phyloP scores from a whole-genome alignment of 495 filamentous ascomycete genomes.

The Paragyromitra xinjiangensis region DNA sequence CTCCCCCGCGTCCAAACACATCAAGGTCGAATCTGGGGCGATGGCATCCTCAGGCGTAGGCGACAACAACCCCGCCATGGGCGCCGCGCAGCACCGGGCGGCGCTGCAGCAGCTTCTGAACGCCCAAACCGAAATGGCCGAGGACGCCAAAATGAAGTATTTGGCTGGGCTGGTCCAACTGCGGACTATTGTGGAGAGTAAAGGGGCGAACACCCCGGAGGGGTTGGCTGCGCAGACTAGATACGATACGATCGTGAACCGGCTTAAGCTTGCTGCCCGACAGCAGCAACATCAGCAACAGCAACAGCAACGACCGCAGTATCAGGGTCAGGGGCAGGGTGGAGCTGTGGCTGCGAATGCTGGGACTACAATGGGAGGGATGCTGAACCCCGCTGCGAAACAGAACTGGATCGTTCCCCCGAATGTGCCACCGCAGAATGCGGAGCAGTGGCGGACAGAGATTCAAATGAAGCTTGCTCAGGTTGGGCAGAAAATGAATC shows the following conservation, averaged over 20 bases:
- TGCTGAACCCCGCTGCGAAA: slow-evolving; percentile 20
- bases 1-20: slow-evolving; percentile 45
- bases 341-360: slow-evolving; percentile 25
- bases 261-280: slow-evolving; percentile 68
- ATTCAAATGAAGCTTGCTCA: slow-evolving; percentile 49
- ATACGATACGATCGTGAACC: slow-evolving; percentile 71
- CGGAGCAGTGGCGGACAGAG: slow-evolving; percentile 51
- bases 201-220: slow-evolving; percentile 65
- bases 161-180: slow-evolving; percentile 69
- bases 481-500: slow-evolving; percentile 52
- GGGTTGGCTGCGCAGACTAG: slow-evolving; percentile 71
- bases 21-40: slow-evolving; percentile 37
- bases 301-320: slow-evolving; percentile 42
- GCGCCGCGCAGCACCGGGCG: slow-evolving; percentile 27
- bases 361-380: slow-evolving; percentile 14
- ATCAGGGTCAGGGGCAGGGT: slow-evolving; percentile 32
- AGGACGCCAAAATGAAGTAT: slow-evolving; percentile 73
- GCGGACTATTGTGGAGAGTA: slow-evolving; percentile 69
- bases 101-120: slow-evolving; percentile 46
- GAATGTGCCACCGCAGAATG: slow-evolving; percentile 39
- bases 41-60: slow-evolving; percentile 38
- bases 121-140: slow-evolving; percentile 60
- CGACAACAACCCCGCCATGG: slow-evolving; percentile 18
- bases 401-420: slow-evolving; percentile 52
- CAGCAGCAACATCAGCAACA: slow-evolving; percentile 35